Conservation (phyloP, 176 grass and related monocot species). For the Phoenix dactylifera region DNA sequence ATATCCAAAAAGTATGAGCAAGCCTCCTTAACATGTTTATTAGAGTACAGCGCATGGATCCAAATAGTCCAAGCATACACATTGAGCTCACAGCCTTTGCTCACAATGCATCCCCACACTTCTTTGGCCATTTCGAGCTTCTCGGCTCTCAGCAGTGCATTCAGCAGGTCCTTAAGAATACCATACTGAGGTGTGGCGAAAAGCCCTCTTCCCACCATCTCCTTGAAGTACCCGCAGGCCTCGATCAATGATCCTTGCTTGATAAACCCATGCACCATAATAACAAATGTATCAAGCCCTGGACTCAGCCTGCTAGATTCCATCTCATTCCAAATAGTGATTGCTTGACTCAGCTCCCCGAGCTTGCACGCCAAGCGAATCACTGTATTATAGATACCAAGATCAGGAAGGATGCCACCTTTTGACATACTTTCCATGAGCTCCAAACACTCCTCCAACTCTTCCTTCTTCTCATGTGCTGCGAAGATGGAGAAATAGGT, state of each 20-base stretch:
- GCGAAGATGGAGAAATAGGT: constrained; percentile 62
- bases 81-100: constrained; percentile 74
- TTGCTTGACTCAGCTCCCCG: constrained; percentile 60
- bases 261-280: constrained; percentile 70
- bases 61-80: constrained; percentile 87
- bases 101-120: constrained; percentile 68
- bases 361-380: constrained; percentile 77
- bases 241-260: constrained; percentile 47
- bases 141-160: constrained; percentile 53
- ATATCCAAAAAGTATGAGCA: constrained; percentile 83
- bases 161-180: constrained; percentile 77
- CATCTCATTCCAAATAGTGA: constrained; percentile 70
- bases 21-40: constrained; percentile 78
- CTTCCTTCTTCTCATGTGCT: constrained; percentile 66
- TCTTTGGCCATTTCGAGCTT: constrained; percentile 89
- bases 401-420: constrained; percentile 41
- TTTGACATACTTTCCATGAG: constrained; percentile 72
- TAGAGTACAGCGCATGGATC: constrained; percentile 73
- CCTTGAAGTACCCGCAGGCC: constrained; percentile 69
- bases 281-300: constrained; percentile 66
- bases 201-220: constrained; percentile 72
- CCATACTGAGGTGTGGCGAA: constrained; percentile 79
- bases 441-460: constrained; percentile 84
- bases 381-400: constrained; percentile 60
- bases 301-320: constrained; percentile 54